Percentiles rank a stretch among this genome's conserved stretches.
These are phyloP conservation scores for Mortierella alpina DNA, from an alignment of 192 early-diverging fungal genomes.

Conservation along the genomic window DNA sequence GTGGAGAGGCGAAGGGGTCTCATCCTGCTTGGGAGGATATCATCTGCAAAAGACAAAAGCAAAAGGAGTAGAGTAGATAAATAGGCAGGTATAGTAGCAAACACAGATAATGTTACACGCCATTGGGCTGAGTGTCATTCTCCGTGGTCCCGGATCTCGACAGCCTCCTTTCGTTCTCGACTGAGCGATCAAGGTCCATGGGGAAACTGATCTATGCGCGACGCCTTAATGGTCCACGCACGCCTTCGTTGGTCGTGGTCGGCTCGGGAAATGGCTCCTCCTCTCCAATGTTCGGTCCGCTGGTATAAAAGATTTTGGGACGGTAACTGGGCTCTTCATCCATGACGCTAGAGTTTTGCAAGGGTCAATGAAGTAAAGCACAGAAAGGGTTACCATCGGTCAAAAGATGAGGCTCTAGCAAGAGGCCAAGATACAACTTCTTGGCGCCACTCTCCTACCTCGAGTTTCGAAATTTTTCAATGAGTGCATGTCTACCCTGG, in stretches of 20 bases:
- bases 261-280: conserved; percentile 76
- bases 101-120: too few species aligned
- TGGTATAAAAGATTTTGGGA: conserved; percentile 79
- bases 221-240: background rate
- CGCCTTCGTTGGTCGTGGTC: conserved; percentile 30
- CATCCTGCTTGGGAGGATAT: too few species aligned
- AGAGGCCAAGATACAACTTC: too few species aligned
- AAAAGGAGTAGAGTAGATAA: too few species aligned
- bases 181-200: too few species aligned
- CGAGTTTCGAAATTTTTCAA: conserved; percentile 86
- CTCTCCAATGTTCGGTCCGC: conserved; percentile 66
- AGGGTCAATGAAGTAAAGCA: conserved; percentile 7
- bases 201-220: background rate
- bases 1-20: too few species aligned
- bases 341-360: conserved; percentile 70
- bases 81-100: too few species aligned
- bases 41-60: too few species aligned
- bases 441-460: conserved; percentile 51
- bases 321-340: conserved; percentile 77
- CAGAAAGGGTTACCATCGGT: background rate
- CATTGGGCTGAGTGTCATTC: too few species aligned
- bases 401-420: background rate
- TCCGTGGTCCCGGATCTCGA: too few species aligned
- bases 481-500: conserved; percentile 75
- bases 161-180: too few species aligned